phyloP scores from a whole-genome alignment of 495 filamentous ascomycete species.

The Astrocystis sublimbata region DNA sequence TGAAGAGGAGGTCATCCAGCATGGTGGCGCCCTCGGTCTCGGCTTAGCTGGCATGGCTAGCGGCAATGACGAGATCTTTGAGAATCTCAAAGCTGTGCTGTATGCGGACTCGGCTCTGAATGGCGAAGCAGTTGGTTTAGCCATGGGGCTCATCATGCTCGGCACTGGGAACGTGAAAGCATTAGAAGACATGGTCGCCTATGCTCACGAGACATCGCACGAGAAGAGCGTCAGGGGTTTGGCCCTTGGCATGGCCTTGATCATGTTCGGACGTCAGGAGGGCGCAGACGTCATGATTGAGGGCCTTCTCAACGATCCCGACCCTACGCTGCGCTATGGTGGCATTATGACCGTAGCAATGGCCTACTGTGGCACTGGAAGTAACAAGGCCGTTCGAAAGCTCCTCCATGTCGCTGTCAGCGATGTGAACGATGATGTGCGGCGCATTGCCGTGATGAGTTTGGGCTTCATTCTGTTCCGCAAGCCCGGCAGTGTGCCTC shows the following conservation, averaged over 20 bases:
- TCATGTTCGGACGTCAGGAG: constrained; percentile 97
- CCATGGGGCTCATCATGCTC: constrained; percentile 97
- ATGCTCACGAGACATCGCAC: constrained; percentile 96
- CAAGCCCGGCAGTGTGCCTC: constrained; percentile 93
- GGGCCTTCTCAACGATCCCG: constrained; percentile 88
- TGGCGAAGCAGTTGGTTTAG: constrained; percentile 91
- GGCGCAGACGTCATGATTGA: constrained; percentile 92
- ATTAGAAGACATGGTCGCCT: constrained; percentile 92
- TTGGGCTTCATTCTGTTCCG: constrained; percentile 98
- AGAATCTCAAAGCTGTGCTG: constrained; percentile 81
- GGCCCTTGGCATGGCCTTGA: constrained; percentile 94
- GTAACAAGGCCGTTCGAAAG: constrained; percentile 97
- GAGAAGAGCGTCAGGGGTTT: constrained; percentile 98
- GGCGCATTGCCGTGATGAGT: constrained; percentile 95
- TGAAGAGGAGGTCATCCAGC: constrained; percentile 92
- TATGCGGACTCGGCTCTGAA: constrained; percentile 94
- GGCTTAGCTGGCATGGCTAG: constrained; percentile 98
- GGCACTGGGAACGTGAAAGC: constrained; percentile 91
- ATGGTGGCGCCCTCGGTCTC: constrained; percentile 91
- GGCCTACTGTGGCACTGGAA: constrained; percentile 94
- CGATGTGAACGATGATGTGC: constrained; percentile 97
- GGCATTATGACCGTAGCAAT: constrained; percentile 99
- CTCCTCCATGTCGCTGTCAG: constrained; percentile 97
- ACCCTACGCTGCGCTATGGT: constrained; percentile 91
- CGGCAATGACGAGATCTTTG: constrained; percentile 85